Evolutionary conservation across 2,329 filamentous ascomycete species (phyloP).

Genomic region (Pyricularia pennisetigena): DNA sequence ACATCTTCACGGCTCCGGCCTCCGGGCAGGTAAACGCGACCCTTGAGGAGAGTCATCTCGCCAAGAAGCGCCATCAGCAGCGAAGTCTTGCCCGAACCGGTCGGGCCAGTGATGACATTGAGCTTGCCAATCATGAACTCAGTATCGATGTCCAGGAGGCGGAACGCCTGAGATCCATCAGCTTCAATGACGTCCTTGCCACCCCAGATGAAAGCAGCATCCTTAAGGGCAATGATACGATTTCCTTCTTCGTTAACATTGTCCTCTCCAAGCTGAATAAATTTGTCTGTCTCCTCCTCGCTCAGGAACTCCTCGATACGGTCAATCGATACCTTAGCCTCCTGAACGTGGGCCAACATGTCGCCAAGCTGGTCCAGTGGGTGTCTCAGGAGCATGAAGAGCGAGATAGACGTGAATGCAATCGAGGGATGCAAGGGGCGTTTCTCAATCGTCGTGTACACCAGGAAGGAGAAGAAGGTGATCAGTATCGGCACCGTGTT

Average conservation of each 20-base stretch:
- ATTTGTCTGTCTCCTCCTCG: slow-evolving; percentile 95
- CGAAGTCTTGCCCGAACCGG: slow-evolving; percentile 91
- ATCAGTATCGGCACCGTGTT: slow-evolving; percentile 92
- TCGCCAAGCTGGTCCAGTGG: slow-evolving; percentile 93
- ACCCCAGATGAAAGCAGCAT: slow-evolving; percentile 86
- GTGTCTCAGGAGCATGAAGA: slow-evolving; percentile 88
- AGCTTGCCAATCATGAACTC: slow-evolving; percentile 78
- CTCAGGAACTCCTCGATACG: slow-evolving; percentile 90
- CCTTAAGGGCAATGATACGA: slow-evolving; percentile 71
- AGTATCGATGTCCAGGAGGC: slow-evolving; percentile 72
- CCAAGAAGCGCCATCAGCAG: slow-evolving; percentile 91
- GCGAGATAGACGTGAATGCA: slow-evolving; percentile 90
- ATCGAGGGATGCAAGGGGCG: slow-evolving; percentile 86
- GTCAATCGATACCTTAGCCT: slow-evolving; percentile 93
- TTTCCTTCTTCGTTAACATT: slow-evolving; percentile 60
- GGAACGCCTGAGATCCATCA: slow-evolving; percentile 66
- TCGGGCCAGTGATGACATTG: slow-evolving; percentile 88
- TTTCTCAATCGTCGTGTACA: slow-evolving; percentile 83
- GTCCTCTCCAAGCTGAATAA: slow-evolving; percentile 66
- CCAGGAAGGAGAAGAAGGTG: slow-evolving; percentile 89
- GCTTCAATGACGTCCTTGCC: slow-evolving; percentile 49
- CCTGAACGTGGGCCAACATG: slow-evolving; percentile 97
- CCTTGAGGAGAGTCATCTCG: slow-evolving; percentile 83
- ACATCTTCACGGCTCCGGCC: slow-evolving; percentile 80
- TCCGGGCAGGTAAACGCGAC: slow-evolving; percentile 75